Conservation (phyloP, 1,284 basidiomycete species). For the Ganoderma resinaceum region DNA sequence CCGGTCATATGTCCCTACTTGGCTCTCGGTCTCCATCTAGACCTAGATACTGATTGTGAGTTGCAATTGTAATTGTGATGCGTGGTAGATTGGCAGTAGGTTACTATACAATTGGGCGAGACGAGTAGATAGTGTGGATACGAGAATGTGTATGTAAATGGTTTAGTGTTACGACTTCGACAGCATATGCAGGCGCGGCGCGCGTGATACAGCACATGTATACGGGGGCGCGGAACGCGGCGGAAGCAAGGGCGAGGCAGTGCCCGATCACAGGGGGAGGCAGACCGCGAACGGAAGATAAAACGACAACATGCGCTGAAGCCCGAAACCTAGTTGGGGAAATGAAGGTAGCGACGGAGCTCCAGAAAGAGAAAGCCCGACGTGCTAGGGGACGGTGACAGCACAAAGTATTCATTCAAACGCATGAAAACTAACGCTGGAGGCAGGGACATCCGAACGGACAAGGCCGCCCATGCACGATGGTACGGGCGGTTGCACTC, state of each 20-base stretch:
- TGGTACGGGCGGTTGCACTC: too few relatives aligned
- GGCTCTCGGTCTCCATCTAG: not conserved
- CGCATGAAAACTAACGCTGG: not conserved
- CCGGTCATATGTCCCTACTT: not conserved
- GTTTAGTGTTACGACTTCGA: not conserved
- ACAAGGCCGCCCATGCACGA: not conserved
- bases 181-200: not conserved
- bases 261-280: not conserved
- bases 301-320: not conserved
- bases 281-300: not conserved
- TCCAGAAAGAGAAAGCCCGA: not conserved
- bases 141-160: conserved; percentile 1
- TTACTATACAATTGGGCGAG: conserved; percentile 27
- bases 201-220: not conserved
- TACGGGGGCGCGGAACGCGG: not conserved
- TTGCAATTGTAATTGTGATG: not conserved
- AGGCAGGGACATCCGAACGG: not conserved
- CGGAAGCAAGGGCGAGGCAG: not conserved
- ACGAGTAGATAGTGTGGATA: conserved; percentile 7
- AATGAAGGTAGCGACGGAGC: not conserved
- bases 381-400: not conserved
- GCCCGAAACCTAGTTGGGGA: not conserved
- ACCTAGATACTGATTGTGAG: not conserved
- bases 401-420: not conserved
- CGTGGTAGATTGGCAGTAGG: not conserved